phyloP scores from a whole-genome alignment of 2,329 filamentous ascomycete genomes.

The Nakataea oryzae region DNA sequence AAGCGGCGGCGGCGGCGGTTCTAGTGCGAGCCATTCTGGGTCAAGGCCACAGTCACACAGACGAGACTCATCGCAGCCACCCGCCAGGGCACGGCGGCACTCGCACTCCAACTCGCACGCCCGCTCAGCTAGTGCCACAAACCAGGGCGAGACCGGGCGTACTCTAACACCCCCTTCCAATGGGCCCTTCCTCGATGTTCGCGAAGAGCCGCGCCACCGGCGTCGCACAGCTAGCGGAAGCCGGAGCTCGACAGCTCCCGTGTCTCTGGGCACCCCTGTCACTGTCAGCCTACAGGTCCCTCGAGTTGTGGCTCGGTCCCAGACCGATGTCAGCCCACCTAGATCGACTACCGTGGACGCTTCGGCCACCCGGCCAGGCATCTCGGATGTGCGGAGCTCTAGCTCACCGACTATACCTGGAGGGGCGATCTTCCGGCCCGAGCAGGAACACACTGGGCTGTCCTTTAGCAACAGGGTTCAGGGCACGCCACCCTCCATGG shows the following conservation, averaged over 20 bases:
- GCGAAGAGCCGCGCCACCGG: constrained; percentile 33
- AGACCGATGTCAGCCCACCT: constrained; percentile 45
- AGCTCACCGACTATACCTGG: constrained; percentile 20
- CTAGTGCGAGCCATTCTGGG: constrained; percentile 11
- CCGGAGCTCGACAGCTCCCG: constrained; percentile 43
- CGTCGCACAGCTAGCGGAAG: constrained; percentile 42
- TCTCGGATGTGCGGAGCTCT: constrained; percentile 30
- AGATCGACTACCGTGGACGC: constrained; percentile 21
- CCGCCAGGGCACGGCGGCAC: constrained; percentile 26
- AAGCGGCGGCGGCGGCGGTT: constrained; percentile 8
- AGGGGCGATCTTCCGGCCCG: constrained; percentile 7
- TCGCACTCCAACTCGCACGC: constrained; percentile 24
- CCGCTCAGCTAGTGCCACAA: constrained; percentile 33
- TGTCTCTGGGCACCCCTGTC: constrained; percentile 13
- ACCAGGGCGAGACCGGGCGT: constrained; percentile 31
- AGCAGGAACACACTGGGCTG: constrained; percentile 11
- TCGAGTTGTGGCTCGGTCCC: constrained; percentile 47
- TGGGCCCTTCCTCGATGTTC: constrained; percentile 37
- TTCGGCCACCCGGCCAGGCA: constrained; percentile 23
- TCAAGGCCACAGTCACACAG: constrained; percentile 7
- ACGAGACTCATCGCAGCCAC: constrained; percentile 13
- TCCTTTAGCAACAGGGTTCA: constrained; percentile 24
- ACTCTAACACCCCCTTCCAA: constrained; percentile 39
- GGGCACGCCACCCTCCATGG: constrained; percentile 3
- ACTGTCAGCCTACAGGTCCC: constrained; percentile 16